Evolutionary conservation across 257 asterid species (phyloP), one percentile per base, ranked within the genome.

Genomic region (Agastache rugosa): DNA sequence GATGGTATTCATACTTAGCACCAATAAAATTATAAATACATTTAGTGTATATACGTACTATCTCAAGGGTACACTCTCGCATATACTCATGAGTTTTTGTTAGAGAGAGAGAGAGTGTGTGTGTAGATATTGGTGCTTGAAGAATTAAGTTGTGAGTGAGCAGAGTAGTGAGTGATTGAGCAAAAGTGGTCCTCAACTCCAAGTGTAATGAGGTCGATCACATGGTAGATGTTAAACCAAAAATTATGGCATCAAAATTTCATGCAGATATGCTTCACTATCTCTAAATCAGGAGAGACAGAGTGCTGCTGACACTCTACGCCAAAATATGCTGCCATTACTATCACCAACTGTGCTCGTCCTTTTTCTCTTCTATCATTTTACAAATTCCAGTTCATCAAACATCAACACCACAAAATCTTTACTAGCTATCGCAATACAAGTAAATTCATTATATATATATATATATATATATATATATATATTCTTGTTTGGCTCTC

Each of bases 301-400:
- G 25, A 50, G 5, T 17, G 11, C 58, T 50, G 44, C 44, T 39
- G 44, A 39, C 44, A 9, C 44, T 39, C 44, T 39, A 39, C 44
- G 44, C 44, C 44, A 39, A 39, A 39, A 39, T 39, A 39, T 39
- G 58, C 58, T 17, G 53, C 53, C 53, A 45, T 45, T 45, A 45
- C 53, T 45, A 45, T 76, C 47, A 68, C 69, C 62, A 65, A 56
- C 41, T 81, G 87, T 87, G n/a, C n/a, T n/a, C 85, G 89, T 87
- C 89, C 89, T 65, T 71, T 50, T 50, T 7, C 10, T 6, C 23
- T 17, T 8, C 19, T 6, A n/a, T 50, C 56, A 50, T 50, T n/a
- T 39, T 62, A 48, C 48, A 64, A 59, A 63, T 76, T 77, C 79
- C 80, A 63, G 72, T 74, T 41, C 77, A 62, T 15, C 27, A 23